Base-by-base conservation (phyloP, 371 early-diverging fungal species). In the Chytridiales sp. region DNA sequence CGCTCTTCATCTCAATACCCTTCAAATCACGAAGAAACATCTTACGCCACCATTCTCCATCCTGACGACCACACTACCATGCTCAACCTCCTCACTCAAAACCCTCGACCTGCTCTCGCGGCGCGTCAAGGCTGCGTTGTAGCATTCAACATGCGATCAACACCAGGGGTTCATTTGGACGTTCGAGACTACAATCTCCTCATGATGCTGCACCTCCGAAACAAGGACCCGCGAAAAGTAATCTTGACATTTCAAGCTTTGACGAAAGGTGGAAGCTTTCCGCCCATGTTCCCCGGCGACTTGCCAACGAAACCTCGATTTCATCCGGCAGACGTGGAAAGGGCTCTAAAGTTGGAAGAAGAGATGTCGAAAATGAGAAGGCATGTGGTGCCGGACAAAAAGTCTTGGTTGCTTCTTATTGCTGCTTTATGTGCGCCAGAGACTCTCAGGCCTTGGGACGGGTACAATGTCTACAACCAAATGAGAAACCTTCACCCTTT, bases 161-260 rank as follows among this genome's bases (percentile, higher is more conserved):
- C 32, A 6, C 13, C 11, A 1, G 54, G 58, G 13, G 11, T 27
- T 38, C 30, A 42, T n/a, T 61, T 56, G 21, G 64, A 63, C 35
- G 22, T 67, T 1, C 29, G 66, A 8, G 67, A 71, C 56, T 71
- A 64, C 47, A 63, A 67, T 44, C 46, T 61, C 26, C 35, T 64
- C 29, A 64, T 71, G 56, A 26, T 49, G 11, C 52, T 59, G 30
- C 61, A 71, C 47, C 13, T 58, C n/a, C 53, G 64, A 15, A 64
- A 57, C 32, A 19, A 40, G 8, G 66, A 71, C 40, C 19, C 36
- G 9, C 46, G 56, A 19, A 41, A 51, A 4, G 32, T 59, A 15
- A 39, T 48, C 15, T 47, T 50, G 42, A 26, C 50, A 17, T 61
- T 66, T 34, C 27, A 61, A 17, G 15, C 59, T 1, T 34, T 57